A percentile compares a stretch with the other conserved stretches of the same genome.
These are phyloP conservation scores for Corylus americana DNA, from an alignment of 306 rosid species.

Conservation along the genomic window DNA sequence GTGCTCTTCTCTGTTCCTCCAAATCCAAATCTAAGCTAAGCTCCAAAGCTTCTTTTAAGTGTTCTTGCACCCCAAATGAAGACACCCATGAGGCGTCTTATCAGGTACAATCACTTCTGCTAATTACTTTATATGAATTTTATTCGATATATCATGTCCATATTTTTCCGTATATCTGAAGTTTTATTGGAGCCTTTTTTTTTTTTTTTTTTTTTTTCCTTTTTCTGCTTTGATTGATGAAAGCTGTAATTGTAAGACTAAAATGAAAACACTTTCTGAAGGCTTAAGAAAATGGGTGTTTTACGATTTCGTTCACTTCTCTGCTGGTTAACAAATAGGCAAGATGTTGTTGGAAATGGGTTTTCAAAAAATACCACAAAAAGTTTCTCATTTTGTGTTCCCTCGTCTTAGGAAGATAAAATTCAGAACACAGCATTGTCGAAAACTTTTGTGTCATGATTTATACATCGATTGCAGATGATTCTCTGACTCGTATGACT, in stretches of 20 bases:
- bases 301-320: neutral
- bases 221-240: neutral
- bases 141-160: neutral
- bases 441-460: neutral
- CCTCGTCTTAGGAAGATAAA: neutral
- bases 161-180: neutral
- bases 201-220: neutral
- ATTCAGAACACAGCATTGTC: neutral
- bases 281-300: neutral
- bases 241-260: neutral
- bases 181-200: neutral
- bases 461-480: neutral
- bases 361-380: too few relatives aligned
- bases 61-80: slow-evolving; percentile 45
- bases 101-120: slow-evolving; percentile 31
- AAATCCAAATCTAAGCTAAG: slow-evolving; percentile 14
- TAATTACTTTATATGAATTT: neutral
- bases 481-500: neutral
- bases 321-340: neutral
- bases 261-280: neutral
- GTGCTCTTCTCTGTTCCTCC: slow-evolving; percentile 20
- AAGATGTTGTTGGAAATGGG: neutral
- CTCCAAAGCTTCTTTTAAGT: slow-evolving; percentile 34
- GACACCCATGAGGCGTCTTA: slow-evolving; percentile 35
- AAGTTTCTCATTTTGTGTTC: neutral